These are phyloP conservation scores for Simplicillium aogashimaense DNA, from an alignment of 2,329 filamentous ascomycete species.

Conservation along the genomic window DNA sequence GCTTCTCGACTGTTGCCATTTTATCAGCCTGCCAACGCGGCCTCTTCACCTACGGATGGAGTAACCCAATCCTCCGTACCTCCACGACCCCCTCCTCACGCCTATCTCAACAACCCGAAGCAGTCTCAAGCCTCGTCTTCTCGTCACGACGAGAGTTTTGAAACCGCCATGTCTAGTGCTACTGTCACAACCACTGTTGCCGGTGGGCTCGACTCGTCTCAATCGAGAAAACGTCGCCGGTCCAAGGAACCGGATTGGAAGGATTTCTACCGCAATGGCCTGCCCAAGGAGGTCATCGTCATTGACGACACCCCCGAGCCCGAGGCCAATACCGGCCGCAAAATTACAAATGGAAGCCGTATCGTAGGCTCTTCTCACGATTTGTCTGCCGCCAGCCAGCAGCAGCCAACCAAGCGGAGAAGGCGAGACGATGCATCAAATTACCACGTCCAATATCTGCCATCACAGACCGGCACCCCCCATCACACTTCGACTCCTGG, in stretches of 20 bases:
- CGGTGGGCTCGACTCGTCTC: conserved; percentile 10
- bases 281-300: conserved; percentile 77
- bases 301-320: conserved; percentile 65
- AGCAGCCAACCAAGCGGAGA: conserved; percentile 62
- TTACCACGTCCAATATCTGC: conserved; percentile 62
- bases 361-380: conserved; percentile 16
- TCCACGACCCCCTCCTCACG: conserved; percentile 21
- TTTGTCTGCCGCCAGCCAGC: conserved; percentile 15
- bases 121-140: background rate
- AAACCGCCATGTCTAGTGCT: conserved; percentile 9
- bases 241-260: conserved; percentile 66
- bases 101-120: conserved; percentile 1
- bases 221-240: conserved; percentile 41
- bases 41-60: conserved; percentile 22
- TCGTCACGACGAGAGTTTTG: conserved; percentile 1
- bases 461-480: conserved; percentile 63
- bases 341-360: conserved; percentile 24
- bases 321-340: conserved; percentile 31
- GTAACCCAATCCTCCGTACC: conserved; percentile 17
- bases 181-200: conserved; percentile 15
- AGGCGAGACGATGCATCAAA: conserved; percentile 49
- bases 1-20: conserved; percentile 13
- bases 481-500: conserved; percentile 56
- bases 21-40: conserved; percentile 15
- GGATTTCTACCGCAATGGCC: conserved; percentile 72